phyloP scores from a whole-genome alignment of 805 yeast genomes.

The Sungouiozyma ichnusensis region DNA sequence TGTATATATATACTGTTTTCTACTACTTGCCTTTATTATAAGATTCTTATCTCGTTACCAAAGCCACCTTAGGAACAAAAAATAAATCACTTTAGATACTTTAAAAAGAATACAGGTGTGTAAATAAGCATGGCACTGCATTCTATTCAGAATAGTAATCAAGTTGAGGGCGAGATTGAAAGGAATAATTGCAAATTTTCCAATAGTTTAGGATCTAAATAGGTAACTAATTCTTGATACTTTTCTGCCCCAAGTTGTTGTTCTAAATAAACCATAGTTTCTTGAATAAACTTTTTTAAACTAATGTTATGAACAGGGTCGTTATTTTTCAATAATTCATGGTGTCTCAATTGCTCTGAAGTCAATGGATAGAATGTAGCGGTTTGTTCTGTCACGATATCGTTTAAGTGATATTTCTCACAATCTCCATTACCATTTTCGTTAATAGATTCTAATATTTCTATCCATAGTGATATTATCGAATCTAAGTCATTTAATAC shows the following conservation, averaged over 20 bases:
- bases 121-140: no score
- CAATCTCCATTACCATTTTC: conserved; percentile 52
- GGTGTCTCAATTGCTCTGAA: conserved; percentile 36
- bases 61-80: no score
- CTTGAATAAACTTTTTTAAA: conserved; percentile 35
- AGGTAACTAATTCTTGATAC: conserved; percentile 16
- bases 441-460: conserved; percentile 62
- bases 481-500: conserved; percentile 26
- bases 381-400: conserved; percentile 28
- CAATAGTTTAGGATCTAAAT: conserved; percentile 14
- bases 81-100: no score
- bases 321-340: conserved; percentile 25
- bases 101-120: no score
- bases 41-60: no score
- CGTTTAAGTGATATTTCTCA: conserved; percentile 39
- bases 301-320: conserved; percentile 50
- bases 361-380: conserved; percentile 20
- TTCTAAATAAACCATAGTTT: conserved; percentile 21
- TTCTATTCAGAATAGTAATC: background rate
- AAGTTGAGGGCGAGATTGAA: conserved; percentile 3
- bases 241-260: conserved; percentile 16
- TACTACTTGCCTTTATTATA: no score
- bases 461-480: conserved; percentile 35
- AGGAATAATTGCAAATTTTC: conserved; percentile 23
- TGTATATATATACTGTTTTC: no score